These are phyloP conservation scores for Ascochyta pisi DNA, from an alignment of 2,329 filamentous ascomycete genomes.

Conservation along the genomic window DNA sequence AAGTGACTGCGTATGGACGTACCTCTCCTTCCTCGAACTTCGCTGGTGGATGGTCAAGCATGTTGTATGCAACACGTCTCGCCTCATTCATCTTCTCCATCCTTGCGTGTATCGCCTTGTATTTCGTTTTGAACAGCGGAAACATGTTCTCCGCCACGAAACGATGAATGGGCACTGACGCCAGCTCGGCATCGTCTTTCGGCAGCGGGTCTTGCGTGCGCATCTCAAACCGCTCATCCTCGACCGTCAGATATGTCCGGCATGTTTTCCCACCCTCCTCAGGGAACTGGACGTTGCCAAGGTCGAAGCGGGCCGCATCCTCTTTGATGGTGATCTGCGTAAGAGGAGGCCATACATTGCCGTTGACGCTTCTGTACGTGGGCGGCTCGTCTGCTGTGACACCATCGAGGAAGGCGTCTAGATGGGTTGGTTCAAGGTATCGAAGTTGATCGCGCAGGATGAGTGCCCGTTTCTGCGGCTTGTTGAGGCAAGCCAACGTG, in stretches of 20 bases:
- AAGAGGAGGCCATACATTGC: conserved; percentile 29
- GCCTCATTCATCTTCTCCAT: conserved; percentile 34
- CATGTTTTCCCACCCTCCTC: conserved; percentile 22
- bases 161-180: conserved; percentile 31
- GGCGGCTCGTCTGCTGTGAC: conserved; percentile 39
- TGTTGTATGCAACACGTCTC: conserved; percentile 29
- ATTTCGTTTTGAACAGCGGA: conserved; percentile 36
- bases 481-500: conserved; percentile 31
- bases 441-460: conserved; percentile 39
- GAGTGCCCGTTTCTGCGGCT: conserved; percentile 37
- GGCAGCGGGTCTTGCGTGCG: conserved; percentile 28
- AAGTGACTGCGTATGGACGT: neutral
- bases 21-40: conserved; percentile 35
- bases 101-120: conserved; percentile 27
- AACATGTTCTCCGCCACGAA: conserved; percentile 33
- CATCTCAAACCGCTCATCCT: conserved; percentile 30
- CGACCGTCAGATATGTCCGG: conserved; percentile 24
- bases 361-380: conserved; percentile 32
- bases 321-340: conserved; percentile 30
- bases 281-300: conserved; percentile 40
- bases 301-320: conserved; percentile 30
- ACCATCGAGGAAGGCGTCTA: conserved; percentile 38
- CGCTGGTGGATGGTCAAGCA: conserved; percentile 17
- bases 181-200: conserved; percentile 21
- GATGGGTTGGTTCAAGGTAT: conserved; percentile 30